These are phyloP conservation scores for Talaromyces verruculosus DNA, from an alignment of 2,329 filamentous ascomycete genomes.

Conservation along the genomic window DNA sequence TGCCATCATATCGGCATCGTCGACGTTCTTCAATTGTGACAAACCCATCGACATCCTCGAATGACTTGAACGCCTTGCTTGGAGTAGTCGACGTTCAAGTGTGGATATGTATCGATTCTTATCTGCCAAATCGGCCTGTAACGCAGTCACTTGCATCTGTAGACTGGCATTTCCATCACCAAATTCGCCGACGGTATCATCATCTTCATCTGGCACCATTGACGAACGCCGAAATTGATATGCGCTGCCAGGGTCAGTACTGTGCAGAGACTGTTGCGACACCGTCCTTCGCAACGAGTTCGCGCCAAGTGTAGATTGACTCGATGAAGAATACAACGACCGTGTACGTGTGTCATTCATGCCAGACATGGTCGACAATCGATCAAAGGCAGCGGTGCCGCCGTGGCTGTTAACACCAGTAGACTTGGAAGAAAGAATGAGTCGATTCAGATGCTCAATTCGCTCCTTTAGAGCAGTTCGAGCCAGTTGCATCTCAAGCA, in stretches of 20 bases:
- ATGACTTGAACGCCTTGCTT: conserved; percentile 86
- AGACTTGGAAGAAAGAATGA: conserved; percentile 94
- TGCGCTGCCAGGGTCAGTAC: conserved; percentile 35
- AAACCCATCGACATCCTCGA: conserved; percentile 79
- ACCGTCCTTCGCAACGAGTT: conserved; percentile 62
- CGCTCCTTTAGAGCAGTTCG: conserved; percentile 94
- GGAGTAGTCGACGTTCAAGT: conserved; percentile 84
- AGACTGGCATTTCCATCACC: conserved; percentile 83
- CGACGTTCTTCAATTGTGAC: conserved; percentile 59
- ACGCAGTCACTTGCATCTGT: conserved; percentile 80
- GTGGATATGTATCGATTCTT: conserved; percentile 97
- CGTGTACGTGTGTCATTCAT: conserved; percentile 44
- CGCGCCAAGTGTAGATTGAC: conserved; percentile 58
- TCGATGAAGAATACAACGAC: conserved; percentile 68
- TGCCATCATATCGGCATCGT: conserved; percentile 72
- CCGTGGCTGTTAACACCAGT: conserved; percentile 84
- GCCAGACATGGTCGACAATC: conserved; percentile 61
- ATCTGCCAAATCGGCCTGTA: conserved; percentile 92
- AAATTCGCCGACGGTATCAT: conserved; percentile 75
- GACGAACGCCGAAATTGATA: conserved; percentile 28
- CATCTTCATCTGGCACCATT: conserved; percentile 52
- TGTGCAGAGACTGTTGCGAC: conserved; percentile 64
- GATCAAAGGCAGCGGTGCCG: conserved; percentile 66
- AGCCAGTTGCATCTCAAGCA: conserved; percentile 97
- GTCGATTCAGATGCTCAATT: conserved; percentile 91